Base-by-base conservation (phyloP, 352 stramenopile genomes). In the Nothophytophthora sp. region DNA sequence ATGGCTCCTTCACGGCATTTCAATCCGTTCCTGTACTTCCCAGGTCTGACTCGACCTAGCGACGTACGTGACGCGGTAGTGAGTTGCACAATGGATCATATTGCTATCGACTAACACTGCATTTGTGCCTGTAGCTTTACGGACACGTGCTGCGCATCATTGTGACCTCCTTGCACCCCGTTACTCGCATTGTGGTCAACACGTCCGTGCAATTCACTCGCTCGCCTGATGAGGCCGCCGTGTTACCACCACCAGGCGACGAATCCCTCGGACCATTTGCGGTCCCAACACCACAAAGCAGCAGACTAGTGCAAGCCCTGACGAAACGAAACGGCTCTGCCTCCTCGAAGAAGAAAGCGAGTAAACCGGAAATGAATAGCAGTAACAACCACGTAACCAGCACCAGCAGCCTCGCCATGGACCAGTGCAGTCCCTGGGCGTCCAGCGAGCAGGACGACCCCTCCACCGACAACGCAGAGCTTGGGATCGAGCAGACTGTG, bases 131-230 rank as follows among this genome's bases (percentile, higher is more conserved):
- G 9, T 27, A 84, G 74, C 50, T 88, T 3, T 88, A 85, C 25
- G 61, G 60, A 15, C 74, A 88, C 42, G 64, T 60, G 20, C 45
- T 88, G 24, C 57, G 54, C 36, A 81, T 86, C 27, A 40, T 75
- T 23, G 74, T 88, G 22, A 47, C 55, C 10, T 75, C 73, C 2
- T 69, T 66, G 3, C 28, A 32, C 22, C 76, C 76, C 2, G 55
- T 82, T 5, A 60, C 50, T 4, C 69, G 67, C 16, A 65, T 75
- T 3, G 76, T 86, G 39, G 81, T 88, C 54, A 62, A 88, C 52
- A 81, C 73, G 8, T 58, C 60, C 5, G 73, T 86, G 11, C 67
- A 84, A 11, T 86, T 84, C 33, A 73, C 71, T 10, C 37, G 37
- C 1, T 63, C 37, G 5, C 50, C 51, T 5, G 52, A 66, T 12